phyloP scores from a whole-genome alignment of 1,139 yeast genomes.

The Kurtzmaniella quercitrusa region DNA sequence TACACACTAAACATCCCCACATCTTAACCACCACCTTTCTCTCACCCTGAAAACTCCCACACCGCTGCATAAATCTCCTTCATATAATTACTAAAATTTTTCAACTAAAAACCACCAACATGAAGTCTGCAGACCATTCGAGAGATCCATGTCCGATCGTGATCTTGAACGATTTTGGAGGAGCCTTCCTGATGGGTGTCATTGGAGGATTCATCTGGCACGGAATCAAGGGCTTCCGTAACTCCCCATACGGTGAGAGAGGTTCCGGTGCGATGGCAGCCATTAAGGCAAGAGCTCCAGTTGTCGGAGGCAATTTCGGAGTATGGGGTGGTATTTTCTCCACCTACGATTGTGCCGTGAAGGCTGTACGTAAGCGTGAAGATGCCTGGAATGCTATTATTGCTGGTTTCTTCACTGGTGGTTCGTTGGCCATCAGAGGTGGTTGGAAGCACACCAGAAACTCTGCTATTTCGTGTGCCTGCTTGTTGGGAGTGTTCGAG shows the following conservation, averaged over 20 bases:
- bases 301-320: conserved; percentile 98
- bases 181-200: conserved; percentile 97
- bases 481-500: conserved; percentile 92
- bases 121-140: conserved; percentile 88
- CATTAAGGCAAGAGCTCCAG: conserved; percentile 95
- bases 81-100: background rate
- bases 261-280: conserved; percentile 86
- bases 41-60: no score
- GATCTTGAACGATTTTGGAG: conserved; percentile 94
- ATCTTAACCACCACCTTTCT: no score
- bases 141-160: conserved; percentile 99
- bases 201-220: conserved; percentile 99
- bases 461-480: conserved; percentile 96
- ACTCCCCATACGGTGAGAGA: conserved; percentile 96
- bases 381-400: conserved; percentile 98
- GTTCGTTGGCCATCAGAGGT: conserved; percentile 95
- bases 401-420: conserved; percentile 99
- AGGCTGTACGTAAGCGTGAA: conserved; percentile 93
- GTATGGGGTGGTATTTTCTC: conserved; percentile 99
- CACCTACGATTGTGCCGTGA: conserved; percentile 91
- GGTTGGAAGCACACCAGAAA: conserved; percentile 97
- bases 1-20: no score
- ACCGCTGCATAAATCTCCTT: background rate
- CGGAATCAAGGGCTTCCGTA: conserved; percentile 97
- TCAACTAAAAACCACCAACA: conserved; percentile 19